Base-by-base conservation (phyloP, 176 grass and related monocot genomes). In the Musa schizocarpa region DNA sequence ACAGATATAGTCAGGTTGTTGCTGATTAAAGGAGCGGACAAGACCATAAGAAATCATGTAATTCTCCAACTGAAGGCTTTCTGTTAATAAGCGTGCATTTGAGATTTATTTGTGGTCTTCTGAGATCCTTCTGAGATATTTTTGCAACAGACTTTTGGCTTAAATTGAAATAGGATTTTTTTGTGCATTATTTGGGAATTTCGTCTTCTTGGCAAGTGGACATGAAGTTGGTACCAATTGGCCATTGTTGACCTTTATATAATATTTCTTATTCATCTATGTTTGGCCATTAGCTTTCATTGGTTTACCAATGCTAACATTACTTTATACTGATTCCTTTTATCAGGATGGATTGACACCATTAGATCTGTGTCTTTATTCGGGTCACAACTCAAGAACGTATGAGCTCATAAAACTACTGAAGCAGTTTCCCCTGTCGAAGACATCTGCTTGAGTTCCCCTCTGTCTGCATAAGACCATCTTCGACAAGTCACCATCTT, bases 351-450 rank as follows among this genome's bases (percentile, higher is more conserved):
- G 91, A 51, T 92, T 94, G 66, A 94, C 90, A 52, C 91, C 95
- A 63, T 83, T 94, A 65, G 90, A 89, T 17, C 62, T 99, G 29
- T 91, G 86, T 74, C 91, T 99, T 63, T 74, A 75, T 9, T 81
- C 84, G 54, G 95, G 91, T 49, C 95, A 72, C 80, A 52, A 87
- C 72, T 73, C 77, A 63, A 78, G 81, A 73, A 88, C 78, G 17
- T 99, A 88, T 77, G 95, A 99, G 71, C 82, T 99, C 79, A 87
- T 89, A 77, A 99, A 88, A 78, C 78, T 94, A 86, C 88, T 94
- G 68, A 99, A 92, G 85, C 89, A 64, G 69, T 80, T 82, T 25
- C 54, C 74, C 48, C 24, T 80, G 34, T 59, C 76, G 63, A 94
- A 87, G 43, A 65, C 81, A 82, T 67, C 21, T 14, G 54, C 62